Base-by-base conservation (phyloP, 1,284 basidiomycete species). In the Exobasidium cylindrosporum region DNA sequence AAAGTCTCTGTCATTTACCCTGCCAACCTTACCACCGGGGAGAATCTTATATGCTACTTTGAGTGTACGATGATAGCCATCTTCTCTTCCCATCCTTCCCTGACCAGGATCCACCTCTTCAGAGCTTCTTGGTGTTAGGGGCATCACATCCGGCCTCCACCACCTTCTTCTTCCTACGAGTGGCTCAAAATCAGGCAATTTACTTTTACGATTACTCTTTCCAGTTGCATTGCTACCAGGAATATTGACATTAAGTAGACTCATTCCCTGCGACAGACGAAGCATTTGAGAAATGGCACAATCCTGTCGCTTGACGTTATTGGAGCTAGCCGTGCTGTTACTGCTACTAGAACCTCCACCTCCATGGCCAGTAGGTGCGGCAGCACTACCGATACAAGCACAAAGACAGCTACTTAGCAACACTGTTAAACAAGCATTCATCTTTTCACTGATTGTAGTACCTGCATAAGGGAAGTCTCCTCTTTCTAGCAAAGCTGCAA, bases 251-350 rank as follows among this genome's bases (percentile, higher is more conserved):
- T 76, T 75, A 50, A 76, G 64, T 24, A 78, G 65, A 14, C 69
- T 64, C 77, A 78, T 78, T 29, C 77, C 77, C 56, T 77, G 72
- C 7, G 74, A 70, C 0, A 78, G 64, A 4, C 76, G 67, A n/a
- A 78, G 63, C 77, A 79, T 79, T 62, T 79, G 77, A 11, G 69
- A 73, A 17, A 79, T 68, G n/a, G 77, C 75, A 45, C 77, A 79
- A 57, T 79, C 73, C 58, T 78, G 77, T 52, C 72, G 71, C 45
- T 72, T 66, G 26, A 64, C 66, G 23, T 73, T 73, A 58, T 69
- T 69, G 40, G 74, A 63, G 55, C 72, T 72, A 24, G 76, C 72
- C 7, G 35, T 40, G 35, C 35, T 40, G 35, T 71, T 65, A 24
- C 62, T 65, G 21, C 72, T 73, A 58, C 67, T 68, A 44, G 74